Base-by-base conservation (phyloP, 495 filamentous ascomycete species). In the Coniosporium apollinis region DNA sequence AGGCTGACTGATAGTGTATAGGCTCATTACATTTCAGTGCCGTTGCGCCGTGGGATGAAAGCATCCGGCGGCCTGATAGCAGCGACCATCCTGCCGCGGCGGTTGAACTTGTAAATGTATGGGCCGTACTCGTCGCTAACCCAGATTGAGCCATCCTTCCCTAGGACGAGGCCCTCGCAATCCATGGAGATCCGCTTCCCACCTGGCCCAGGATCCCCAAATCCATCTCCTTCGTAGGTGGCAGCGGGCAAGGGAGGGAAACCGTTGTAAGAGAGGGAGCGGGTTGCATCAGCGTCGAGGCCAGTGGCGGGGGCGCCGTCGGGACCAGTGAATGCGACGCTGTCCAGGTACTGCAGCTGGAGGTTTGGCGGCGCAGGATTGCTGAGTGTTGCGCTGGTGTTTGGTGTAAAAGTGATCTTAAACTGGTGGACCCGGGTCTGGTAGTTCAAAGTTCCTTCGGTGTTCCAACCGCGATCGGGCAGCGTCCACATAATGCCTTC, bases 41-140 rank as follows among this genome's bases (percentile, higher is more conserved):
- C 65, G 30, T 82, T 79, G 19, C 82, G 67, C 6, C 65, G 55
- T 1, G 79, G 80, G 17, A 89, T 67, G 30, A 73, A 61, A 5
- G 79, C 76, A 22, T 69, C 56, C 0, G 76, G 76, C 0, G 80
- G 79, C 20, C 66, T 67, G 36, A 86, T 76, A 3, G 79, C 79
- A 1, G 56, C 50, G 9, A 67, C 47, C 69, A 89, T 74, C 28
- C 56, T 60, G 19, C 82, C 81, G 0, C 46, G 44, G 6, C 41
- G 30, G 39, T 61, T 56, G 60, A 84, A 86, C 7, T 74, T 64
- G 60, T 75, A 84, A 16, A 82, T 58, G 42, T 74, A 85, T 0
- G 76, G 79, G 3, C 80, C 81, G 49, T 86, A 86, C 50, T 89
- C 80, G 49, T 86, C 81, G 22, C 65, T 72, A 21, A 86, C 59